phyloP scores from a whole-genome alignment of 2,329 filamentous ascomycete genomes.

The Aspergillus sp. region DNA sequence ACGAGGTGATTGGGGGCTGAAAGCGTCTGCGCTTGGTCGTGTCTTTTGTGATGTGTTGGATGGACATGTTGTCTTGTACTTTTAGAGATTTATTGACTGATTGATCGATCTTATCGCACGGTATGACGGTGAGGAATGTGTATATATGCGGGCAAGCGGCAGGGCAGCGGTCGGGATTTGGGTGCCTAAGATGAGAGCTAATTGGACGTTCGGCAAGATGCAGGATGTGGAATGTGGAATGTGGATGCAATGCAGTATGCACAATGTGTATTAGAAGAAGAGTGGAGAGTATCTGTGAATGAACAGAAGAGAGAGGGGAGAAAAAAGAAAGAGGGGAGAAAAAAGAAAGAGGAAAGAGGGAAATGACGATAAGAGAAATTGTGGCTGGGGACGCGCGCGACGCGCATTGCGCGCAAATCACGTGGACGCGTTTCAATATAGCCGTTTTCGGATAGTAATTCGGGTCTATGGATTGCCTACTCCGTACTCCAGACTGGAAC shows the following conservation, averaged over 20 bases:
- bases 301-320: background rate
- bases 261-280: background rate
- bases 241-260: too few species aligned
- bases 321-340: conserved; percentile 4
- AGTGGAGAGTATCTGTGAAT: too few species aligned
- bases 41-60: conserved; percentile 5
- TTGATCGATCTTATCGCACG: too few species aligned
- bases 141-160: too few species aligned
- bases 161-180: too few species aligned
- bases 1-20: conserved; percentile 38
- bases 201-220: too few species aligned
- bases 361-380: background rate
- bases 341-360: conserved; percentile 4
- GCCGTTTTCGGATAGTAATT: background rate
- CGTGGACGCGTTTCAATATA: background rate
- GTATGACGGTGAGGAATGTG: too few species aligned
- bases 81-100: too few species aligned
- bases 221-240: too few species aligned
- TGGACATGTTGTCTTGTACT: background rate
- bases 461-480: background rate
- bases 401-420: conserved; percentile 14
- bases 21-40: conserved; percentile 40
- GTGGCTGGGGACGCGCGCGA: conserved; percentile 18
- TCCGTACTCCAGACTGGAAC: background rate
- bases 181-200: too few species aligned